Base-by-base conservation (phyloP, 2,329 filamentous ascomycete genomes). In the Malbranchea cinnamomea region DNA sequence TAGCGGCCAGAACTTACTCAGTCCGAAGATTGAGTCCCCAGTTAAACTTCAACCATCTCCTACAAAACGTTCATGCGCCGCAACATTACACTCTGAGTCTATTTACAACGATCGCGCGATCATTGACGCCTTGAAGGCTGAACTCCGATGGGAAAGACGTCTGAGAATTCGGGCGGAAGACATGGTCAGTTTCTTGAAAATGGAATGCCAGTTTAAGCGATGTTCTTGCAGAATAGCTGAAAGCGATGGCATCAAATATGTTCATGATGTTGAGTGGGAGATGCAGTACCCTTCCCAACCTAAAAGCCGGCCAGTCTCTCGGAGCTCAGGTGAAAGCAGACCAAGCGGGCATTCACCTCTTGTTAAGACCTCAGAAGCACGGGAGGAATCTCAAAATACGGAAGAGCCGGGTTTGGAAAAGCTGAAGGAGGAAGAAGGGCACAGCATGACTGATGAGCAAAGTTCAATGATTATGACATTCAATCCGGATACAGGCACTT, bases 161-260 rank as follows among this genome's bases (percentile, higher is more conserved):
- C 50, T 62, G 32, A 57, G 67, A 36, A 48, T 54, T 32, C 58
- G 64, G 16, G 68, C 68, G 0, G 62, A 73, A 38, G 68, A 71
- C 17, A 60, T 71, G 52, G 56, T 74, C 2, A 47, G 63, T 18
- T 63, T 62, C 36, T 41, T 65, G 48, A 58, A 57, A 26, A 56
- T 63, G 43, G 59, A 64, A 38, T 65, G 62, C 32, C 57, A 62
- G 37, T 62, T 64, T 36, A 50, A 57, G 33, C 48, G 52, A 30
- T 65, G 62, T 42, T 55, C 57, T 5, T 65, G 62, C 40, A 53
- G 60, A 15, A 34, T 62, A 28, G 57, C 58, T 5, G 61, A 65
- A 37, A 44, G 46, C 12, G 41, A 53, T 14, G 57, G 56, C 5
- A 43, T 44, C 13, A 42, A 45, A 18, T 61, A 58, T 37, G 42